Evolutionary conservation across 108 stramenopile genomes (phyloP).

Genomic region (Phaeodactylum tricornutum): DNA sequence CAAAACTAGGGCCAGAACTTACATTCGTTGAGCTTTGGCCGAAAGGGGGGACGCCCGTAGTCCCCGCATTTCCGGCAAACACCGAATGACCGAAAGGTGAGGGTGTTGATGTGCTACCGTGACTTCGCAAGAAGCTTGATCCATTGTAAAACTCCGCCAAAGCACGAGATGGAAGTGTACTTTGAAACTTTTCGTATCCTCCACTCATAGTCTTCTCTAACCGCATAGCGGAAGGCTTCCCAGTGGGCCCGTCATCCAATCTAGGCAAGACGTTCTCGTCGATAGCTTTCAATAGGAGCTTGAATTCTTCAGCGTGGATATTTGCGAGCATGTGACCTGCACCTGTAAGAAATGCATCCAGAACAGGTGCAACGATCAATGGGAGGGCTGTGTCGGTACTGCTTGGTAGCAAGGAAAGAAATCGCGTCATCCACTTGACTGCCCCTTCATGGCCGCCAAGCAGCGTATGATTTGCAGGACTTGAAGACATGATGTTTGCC

Average conservation of each 20-base stretch:
- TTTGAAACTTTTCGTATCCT: conserved; percentile 45
- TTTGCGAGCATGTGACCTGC: conserved; percentile 84
- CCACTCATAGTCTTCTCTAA: conserved; percentile 51
- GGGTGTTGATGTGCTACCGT: not conserved
- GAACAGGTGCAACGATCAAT: conserved; percentile 69
- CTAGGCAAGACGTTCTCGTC: conserved; percentile 36
- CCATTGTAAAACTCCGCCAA: conserved; percentile 44
- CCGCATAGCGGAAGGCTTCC: conserved; percentile 65
- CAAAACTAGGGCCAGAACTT: too few species aligned
- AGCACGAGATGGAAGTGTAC: conserved; percentile 45
- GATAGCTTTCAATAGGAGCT: conserved; percentile 30
- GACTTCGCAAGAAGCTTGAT: not conserved
- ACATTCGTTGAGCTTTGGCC: too few species aligned
- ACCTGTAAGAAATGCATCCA: conserved; percentile 69
- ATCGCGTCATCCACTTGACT: conserved; percentile 62
- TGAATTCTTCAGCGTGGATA: conserved; percentile 38
- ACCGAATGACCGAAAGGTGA: not conserved
- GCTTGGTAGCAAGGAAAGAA: conserved; percentile 51
- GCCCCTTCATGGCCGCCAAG: conserved; percentile 69
- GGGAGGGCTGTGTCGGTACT: conserved; percentile 53
- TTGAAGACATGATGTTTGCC: conserved; percentile 62
- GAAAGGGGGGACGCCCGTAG: too few species aligned
- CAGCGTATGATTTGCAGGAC: conserved; percentile 44
- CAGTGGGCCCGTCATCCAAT: conserved; percentile 64
- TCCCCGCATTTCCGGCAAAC: not conserved